A percentile compares a stretch with the other conserved stretches of the same genome.
These are phyloP conservation scores for Glaciozyma martinii DNA, from an alignment of 768 basidiomycete genomes.

Conservation along the genomic window DNA sequence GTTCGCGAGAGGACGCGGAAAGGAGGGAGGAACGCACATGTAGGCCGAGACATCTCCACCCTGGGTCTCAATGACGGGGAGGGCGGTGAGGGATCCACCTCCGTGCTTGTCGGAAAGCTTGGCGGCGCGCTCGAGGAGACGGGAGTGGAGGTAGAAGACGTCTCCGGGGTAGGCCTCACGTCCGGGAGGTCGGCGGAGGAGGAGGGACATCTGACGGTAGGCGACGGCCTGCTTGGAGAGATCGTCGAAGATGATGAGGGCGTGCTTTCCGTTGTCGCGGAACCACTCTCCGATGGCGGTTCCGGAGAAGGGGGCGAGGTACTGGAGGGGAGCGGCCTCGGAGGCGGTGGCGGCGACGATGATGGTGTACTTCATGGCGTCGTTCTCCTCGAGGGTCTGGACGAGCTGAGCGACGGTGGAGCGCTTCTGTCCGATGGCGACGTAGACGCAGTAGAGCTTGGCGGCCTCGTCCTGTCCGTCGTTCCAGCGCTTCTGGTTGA, in stretches of 20 bases:
- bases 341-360: slow-evolving; percentile 99
- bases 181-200: slow-evolving; percentile 99
- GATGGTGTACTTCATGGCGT: slow-evolving; percentile 99
- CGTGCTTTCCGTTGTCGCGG: slow-evolving; percentile 99
- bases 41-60: slow-evolving; percentile 99
- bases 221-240: slow-evolving; percentile 99
- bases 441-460: slow-evolving; percentile 99
- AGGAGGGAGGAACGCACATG: slow-evolving; percentile 51
- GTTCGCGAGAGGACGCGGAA: slow-evolving; percentile 6
- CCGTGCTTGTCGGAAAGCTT: slow-evolving; percentile 99
- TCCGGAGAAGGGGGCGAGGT: slow-evolving; percentile 99
- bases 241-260: slow-evolving; percentile 98
- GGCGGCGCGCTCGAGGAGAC: slow-evolving; percentile 98
- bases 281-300: slow-evolving; percentile 99
- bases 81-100: slow-evolving; percentile 94
- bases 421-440: slow-evolving; percentile 98
- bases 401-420: slow-evolving; percentile 99
- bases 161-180: slow-evolving; percentile 98
- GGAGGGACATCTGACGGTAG: slow-evolving; percentile 99
- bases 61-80: slow-evolving; percentile 99
- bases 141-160: slow-evolving; percentile 84
- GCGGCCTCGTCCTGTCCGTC: slow-evolving; percentile 91
- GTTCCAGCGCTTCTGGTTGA: slow-evolving; percentile 99
- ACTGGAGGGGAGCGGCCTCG: slow-evolving; percentile 97
- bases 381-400: slow-evolving; percentile 99